Conservation (phyloP, 1,284 basidiomycete genomes). For the Ganoderma resinaceum region DNA sequence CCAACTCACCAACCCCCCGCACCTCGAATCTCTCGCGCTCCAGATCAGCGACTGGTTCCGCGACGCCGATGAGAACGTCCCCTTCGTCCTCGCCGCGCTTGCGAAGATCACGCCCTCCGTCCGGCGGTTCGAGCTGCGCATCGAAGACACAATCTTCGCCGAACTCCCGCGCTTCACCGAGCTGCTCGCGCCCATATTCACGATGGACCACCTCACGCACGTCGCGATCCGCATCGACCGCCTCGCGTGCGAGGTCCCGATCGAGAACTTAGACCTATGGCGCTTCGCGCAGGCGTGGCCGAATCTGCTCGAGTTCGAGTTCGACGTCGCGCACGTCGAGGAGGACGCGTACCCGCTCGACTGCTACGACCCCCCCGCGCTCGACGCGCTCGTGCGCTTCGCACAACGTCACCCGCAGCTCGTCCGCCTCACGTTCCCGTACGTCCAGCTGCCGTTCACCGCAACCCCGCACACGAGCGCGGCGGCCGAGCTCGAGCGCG, state of each 20-base stretch:
- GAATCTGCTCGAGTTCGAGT: constrained; percentile 14
- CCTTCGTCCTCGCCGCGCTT: not conserved
- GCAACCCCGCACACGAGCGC: not conserved
- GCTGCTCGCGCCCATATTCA: not conserved
- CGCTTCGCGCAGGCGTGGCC: constrained; percentile 12
- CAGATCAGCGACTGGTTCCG: not conserved
- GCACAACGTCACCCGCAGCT: constrained; percentile 14
- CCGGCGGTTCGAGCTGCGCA: constrained; percentile 5
- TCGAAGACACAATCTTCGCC: not conserved
- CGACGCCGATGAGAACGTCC: not conserved
- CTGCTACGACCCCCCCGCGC: not conserved
- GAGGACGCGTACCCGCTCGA: constrained; percentile 1
- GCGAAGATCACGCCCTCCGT: not conserved
- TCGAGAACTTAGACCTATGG: constrained; percentile 2
- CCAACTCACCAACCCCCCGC: not conserved
- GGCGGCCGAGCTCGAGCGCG: not conserved
- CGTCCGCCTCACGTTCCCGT: constrained; percentile 14
- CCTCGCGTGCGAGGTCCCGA: constrained; percentile 1
- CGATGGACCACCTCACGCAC: constrained; percentile 7
- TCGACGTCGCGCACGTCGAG: constrained; percentile 1
- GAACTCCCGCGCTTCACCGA: constrained; percentile 1
- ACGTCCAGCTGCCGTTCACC: constrained; percentile 2
- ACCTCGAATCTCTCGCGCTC: constrained; percentile 6
- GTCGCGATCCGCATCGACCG: constrained; percentile 7
- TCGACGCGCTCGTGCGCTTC: constrained; percentile 10